A percentile compares a stretch with the other conserved stretches of the same genome.
These are phyloP conservation scores for Ceratocystis papillata DNA, from an alignment of 2,329 filamentous ascomycete genomes.

Conservation along the genomic window DNA sequence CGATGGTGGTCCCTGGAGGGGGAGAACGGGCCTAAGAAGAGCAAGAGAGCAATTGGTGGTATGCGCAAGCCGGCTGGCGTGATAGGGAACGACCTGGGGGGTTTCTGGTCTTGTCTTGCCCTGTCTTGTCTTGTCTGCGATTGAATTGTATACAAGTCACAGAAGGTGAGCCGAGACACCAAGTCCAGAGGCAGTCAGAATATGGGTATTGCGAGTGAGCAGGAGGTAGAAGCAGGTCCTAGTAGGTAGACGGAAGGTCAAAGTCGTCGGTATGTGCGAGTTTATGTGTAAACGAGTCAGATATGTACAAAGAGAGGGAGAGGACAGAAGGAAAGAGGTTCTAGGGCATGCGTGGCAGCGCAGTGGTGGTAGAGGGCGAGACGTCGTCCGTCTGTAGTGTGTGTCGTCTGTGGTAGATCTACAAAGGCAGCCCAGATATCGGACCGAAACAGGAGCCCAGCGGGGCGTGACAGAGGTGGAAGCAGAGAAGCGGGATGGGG, in stretches of 20 bases:
- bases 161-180: not conserved
- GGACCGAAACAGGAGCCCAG: not conserved
- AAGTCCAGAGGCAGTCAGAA: not conserved
- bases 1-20: not conserved
- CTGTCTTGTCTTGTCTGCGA: not conserved
- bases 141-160: not conserved
- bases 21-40: too few species aligned
- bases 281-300: too few species aligned
- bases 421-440: slow-evolving; percentile 1
- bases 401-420: not conserved
- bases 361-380: not conserved
- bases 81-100: not conserved
- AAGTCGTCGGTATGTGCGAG: too few species aligned
- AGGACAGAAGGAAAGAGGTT: not conserved
- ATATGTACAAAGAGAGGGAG: not conserved
- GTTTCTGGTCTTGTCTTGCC: not conserved
- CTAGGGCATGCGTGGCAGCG: not conserved
- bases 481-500: not conserved
- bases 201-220: too few species aligned
- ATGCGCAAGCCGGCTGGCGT: not conserved
- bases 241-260: too few species aligned
- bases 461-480: not conserved
- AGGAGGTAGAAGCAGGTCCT: too few species aligned
- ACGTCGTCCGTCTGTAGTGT: not conserved
- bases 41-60: not conserved